These are phyloP conservation scores for Sporothrix globosa DNA, from an alignment of 2,329 filamentous ascomycete genomes.

Conservation along the genomic window DNA sequence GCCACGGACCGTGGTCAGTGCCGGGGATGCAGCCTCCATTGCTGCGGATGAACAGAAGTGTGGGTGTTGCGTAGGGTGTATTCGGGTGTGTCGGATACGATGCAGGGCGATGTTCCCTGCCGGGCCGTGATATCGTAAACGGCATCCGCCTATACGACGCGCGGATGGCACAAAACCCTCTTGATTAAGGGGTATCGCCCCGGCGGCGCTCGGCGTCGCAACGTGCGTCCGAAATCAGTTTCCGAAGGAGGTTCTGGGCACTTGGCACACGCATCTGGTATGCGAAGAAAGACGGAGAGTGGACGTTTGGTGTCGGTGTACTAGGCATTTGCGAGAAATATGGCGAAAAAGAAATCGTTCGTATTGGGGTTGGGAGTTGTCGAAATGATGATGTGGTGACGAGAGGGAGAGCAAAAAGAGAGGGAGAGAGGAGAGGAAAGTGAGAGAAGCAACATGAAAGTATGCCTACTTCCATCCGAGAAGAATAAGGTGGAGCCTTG, in stretches of 20 bases:
- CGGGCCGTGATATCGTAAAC: background rate
- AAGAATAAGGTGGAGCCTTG: conserved; percentile 21
- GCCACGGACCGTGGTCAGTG: conserved; percentile 60
- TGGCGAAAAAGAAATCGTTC: conserved; percentile 16
- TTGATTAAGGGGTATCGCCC: conserved; percentile 48
- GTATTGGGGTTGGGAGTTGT: conserved; percentile 23
- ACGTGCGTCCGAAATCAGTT: conserved; percentile 56
- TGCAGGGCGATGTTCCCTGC: conserved; percentile 6
- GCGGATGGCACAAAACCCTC: conserved; percentile 13
- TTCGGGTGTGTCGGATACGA: background rate
- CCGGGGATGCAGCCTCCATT: conserved; percentile 54
- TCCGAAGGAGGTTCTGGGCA: conserved; percentile 54
- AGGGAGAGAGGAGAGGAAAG: conserved; percentile 1
- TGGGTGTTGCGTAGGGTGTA: background rate
- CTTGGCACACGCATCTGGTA: conserved; percentile 62
- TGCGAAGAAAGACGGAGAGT: conserved; percentile 55
- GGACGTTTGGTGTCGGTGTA: conserved; percentile 49
- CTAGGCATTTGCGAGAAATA: conserved; percentile 59
- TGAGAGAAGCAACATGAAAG: background rate
- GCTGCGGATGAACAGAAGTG: conserved; percentile 41
- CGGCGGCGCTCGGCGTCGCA: conserved; percentile 61
- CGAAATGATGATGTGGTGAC: conserved; percentile 26
- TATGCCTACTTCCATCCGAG: background rate
- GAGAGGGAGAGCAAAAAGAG: conserved; percentile 26
- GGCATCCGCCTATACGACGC: conserved; percentile 9